A percentile compares a stretch with the other conserved stretches of the same genome.
These are phyloP conservation scores for Clarkia xantiana DNA, from an alignment of 345 rosid species.

Conservation along the genomic window DNA sequence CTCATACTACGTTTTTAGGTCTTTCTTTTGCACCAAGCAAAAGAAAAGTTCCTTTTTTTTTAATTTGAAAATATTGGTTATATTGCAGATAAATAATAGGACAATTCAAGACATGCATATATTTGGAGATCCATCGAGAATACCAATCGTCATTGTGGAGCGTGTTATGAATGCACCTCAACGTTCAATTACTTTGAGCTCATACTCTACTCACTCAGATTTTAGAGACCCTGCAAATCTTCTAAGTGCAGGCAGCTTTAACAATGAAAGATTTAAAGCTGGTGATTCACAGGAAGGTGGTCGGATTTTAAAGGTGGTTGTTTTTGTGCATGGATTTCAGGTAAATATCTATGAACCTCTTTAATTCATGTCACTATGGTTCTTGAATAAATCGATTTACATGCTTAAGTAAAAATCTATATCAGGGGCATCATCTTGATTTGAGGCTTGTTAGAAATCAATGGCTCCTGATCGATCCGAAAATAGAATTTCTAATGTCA, in stretches of 20 bases:
- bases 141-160: conserved; percentile 74
- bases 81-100: conserved; percentile 64
- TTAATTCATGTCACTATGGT: background rate
- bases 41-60: too few species aligned
- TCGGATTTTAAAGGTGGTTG: conserved; percentile 50
- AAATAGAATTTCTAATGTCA: conserved; percentile 86
- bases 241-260: conserved; percentile 13
- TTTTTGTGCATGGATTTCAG: conserved; percentile 98
- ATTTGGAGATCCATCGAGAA: conserved; percentile 64
- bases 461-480: conserved; percentile 91
- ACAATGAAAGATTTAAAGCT: conserved; percentile 19
- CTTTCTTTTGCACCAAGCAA: too few species aligned
- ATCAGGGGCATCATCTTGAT: conserved; percentile 93
- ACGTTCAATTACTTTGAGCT: conserved; percentile 64
- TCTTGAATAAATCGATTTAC: too few species aligned
- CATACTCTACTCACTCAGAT: conserved; percentile 56
- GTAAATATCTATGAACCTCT: conserved; percentile 17
- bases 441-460: conserved; percentile 82
- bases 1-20: conserved; percentile 7
- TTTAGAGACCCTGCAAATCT: conserved; percentile 23
- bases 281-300: conserved; percentile 18
- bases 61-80: conserved; percentile 11
- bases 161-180: conserved; percentile 77
- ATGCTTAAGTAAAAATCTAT: too few species aligned
- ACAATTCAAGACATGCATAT: conserved; percentile 87